Base-by-base conservation (phyloP, 208 protist genomes). In the Wallacemonas sp. region DNA sequence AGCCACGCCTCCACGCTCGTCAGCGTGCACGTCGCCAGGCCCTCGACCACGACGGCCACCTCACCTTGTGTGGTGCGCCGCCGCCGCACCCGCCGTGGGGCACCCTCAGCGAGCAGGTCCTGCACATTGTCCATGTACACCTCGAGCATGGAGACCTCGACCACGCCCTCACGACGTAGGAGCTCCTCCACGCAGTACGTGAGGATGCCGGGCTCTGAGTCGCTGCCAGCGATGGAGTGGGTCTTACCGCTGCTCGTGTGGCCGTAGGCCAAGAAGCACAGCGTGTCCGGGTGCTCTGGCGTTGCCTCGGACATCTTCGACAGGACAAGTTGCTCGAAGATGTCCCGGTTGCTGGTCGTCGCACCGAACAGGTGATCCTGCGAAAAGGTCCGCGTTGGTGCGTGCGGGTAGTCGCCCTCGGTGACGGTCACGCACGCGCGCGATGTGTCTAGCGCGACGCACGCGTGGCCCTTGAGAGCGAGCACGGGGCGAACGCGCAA, bases 231-330 rank as follows among this genome's bases (percentile, higher is more conserved):
- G 64, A 96, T 94, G n/a, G 84, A 82, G 68, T 94, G 86, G 8
- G 91, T 96, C 66, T 96, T 96, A 32, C 91, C 91, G 57, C 91
- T 96, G 70, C 74, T 86, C 12, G 88, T 96, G 76, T 96, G 91
- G 14, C 91, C 91, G 61, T 96, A 96, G 4, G 88, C 87, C 3
- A 96, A 54, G 55, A 96, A 86, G 74, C 91, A 96, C 1, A 93
- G 79, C 26, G 87, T 96, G 73, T 94, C 91, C 4, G 87, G 86
- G 32, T 78, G 48, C 4, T 79, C 73, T 5, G 73, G 70, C 0
- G 77, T 82, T 8, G 80, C 86, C 7, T 67, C 66, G 25, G 22
- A 50, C 76, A 95, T 87, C 61, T 83, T 84, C 3, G 62, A 32
- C 18, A 82, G 65, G 16, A 93, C 74, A 25, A 96, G 63, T 57